These are phyloP conservation scores for Rhodomyrtus psidioides DNA, from an alignment of 441 rosid species.

Conservation along the genomic window DNA sequence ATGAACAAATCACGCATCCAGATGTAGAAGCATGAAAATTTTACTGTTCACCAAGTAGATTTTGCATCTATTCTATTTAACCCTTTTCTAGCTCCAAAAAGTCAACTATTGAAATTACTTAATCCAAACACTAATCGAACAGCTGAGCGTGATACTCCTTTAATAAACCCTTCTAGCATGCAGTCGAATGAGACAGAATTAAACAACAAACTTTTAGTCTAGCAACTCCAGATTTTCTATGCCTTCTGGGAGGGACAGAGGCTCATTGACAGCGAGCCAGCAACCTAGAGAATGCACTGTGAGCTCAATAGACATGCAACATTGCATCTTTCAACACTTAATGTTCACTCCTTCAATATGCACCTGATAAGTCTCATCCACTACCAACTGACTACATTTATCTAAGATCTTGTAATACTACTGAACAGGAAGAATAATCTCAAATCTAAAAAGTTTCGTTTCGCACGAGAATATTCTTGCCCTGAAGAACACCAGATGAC, in stretches of 20 bases:
- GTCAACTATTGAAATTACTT: neutral
- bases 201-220: neutral
- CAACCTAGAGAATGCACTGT: neutral
- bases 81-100: neutral
- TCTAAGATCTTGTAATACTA: neutral
- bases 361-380: neutral
- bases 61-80: neutral
- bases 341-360: neutral
- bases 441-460: neutral
- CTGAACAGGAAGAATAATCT: neutral
- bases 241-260: neutral
- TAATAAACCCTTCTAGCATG: neutral
- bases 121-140: neutral
- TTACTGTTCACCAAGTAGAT: neutral
- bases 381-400: neutral
- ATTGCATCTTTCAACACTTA: neutral
- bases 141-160: neutral
- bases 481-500: neutral
- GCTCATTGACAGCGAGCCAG: neutral
- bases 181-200: neutral
- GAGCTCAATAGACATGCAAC: neutral
- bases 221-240: neutral
- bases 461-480: neutral
- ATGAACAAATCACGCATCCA: neutral
- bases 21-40: neutral